These are phyloP conservation scores for Piper longum DNA, from an alignment of 164 flowering plant species.

Conservation along the genomic window DNA sequence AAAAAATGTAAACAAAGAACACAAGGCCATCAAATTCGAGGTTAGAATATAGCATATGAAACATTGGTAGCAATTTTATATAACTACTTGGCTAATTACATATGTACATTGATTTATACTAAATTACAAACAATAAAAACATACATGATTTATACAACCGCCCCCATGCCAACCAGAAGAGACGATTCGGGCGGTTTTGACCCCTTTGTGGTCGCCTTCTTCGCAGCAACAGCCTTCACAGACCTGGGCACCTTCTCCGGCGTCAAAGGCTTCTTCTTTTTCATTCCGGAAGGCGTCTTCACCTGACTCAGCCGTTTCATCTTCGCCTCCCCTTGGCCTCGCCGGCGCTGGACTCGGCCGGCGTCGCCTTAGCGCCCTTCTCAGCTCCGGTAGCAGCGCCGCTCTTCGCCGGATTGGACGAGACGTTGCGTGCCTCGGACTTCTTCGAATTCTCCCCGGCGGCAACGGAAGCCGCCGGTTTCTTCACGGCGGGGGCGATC, in stretches of 20 bases:
- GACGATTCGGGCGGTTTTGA: neutral
- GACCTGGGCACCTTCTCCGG: slow-evolving; percentile 2
- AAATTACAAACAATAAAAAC: too few species aligned
- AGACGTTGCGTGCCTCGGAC: neutral
- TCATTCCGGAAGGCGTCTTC: neutral
- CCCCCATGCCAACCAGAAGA: neutral
- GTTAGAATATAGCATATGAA: too few species aligned
- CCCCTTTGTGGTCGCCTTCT: neutral
- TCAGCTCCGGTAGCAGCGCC: neutral
- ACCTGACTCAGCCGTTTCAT: slow-evolving; percentile 1
- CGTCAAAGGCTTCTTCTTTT: neutral
- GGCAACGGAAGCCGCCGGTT: neutral
- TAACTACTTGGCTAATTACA: too few species aligned
- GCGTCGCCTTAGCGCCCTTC: neutral
- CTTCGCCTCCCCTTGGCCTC: neutral
- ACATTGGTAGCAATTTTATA: too few species aligned
- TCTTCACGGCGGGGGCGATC: slow-evolving; percentile 5
- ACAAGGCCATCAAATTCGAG: too few species aligned
- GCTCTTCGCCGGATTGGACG: neutral
- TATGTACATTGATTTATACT: too few species aligned
- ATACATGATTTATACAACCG: too few species aligned
- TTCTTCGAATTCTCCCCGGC: neutral
- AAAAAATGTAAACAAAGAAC: too few species aligned
- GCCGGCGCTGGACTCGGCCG: neutral
- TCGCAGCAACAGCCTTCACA: neutral